Evolutionary conservation across 768 basidiomycete genomes (phyloP), one percentile per base, ranked within the genome.

Genomic region (Vararia minispora): DNA sequence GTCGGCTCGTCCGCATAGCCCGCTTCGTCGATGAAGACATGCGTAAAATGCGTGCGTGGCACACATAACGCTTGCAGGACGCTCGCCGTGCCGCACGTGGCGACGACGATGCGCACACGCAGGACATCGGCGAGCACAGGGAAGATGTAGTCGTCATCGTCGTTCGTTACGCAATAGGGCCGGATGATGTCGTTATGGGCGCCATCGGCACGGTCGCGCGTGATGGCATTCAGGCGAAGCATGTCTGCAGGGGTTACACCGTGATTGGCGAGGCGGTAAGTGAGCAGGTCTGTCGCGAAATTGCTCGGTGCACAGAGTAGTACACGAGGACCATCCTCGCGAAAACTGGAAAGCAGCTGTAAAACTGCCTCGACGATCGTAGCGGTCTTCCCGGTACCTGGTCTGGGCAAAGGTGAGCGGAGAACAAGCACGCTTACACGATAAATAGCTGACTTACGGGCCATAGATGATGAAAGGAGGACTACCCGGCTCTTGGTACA

Each of bases 11-110:
- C 66, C 0, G 69, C 76, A 46, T 80, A 76, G 0, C 75, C 76
- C 5, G 74, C 77, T 43, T 80, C 77, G 46, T 80, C 77, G 28
- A 76, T 57, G 45, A 80, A 72, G 13, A 80, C 71, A 44, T 78
- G 72, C 1, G 55, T 68, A 46, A 71, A 80, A 50, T 76, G 72
- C 0, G 76, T 77, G 11, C 64, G 55, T 22, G 55, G 51, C 17
- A 76, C 27, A 0, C 75, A 74, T 7, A 76, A 45, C 4, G 60
- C 61, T 20, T 66, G 62, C 3, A 69, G 64, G 2, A 72, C 58
- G 4, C 63, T 63, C 1, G 65, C 76, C 0, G 73, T 69, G 8
- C 74, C 45, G 51, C 76, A 79, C 0, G 77, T 80, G 3, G 71
- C 58, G 0, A 79, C 68, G 16, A 80, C 59, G 7, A 77, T 71